A percentile compares a stretch with the other conserved stretches of the same genome.
Conservation (phyloP, 2,329 filamentous ascomycete species). For the Fusarium compactum region DNA sequence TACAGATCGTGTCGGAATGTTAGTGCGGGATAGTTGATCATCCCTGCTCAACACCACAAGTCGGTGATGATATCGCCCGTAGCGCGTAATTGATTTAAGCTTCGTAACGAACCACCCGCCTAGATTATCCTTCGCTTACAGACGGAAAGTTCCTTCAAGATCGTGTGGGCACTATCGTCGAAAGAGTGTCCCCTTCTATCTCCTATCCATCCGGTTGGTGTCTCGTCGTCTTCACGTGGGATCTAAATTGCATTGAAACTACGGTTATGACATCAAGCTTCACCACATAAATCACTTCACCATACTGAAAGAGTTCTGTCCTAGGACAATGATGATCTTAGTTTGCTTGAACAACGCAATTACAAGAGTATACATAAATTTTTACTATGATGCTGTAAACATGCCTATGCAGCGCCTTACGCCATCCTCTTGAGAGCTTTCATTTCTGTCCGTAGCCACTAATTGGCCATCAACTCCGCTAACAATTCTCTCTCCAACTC, state of each 20-base stretch:
- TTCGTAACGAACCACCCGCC: not conserved
- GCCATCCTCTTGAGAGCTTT: slow-evolving; percentile 1
- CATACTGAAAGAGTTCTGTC: not conserved
- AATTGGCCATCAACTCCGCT: slow-evolving; percentile 65
- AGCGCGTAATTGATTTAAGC: not conserved
- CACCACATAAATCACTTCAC: not conserved
- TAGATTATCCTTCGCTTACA: too few relatives aligned
- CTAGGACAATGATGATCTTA: not conserved
- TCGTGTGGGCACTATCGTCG: not conserved
- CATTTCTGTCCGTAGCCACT: slow-evolving; percentile 14
- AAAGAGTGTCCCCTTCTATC: not conserved
- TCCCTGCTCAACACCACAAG: not conserved
- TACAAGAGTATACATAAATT: not conserved
- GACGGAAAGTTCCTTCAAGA: not conserved
- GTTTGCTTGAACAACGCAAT: not conserved
- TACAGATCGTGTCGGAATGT: fast-evolving
- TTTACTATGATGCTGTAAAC: not conserved
- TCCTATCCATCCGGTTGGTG: not conserved
- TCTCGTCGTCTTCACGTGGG: not conserved
- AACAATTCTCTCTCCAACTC: slow-evolving; percentile 74
- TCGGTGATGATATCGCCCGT: slow-evolving; percentile 15
- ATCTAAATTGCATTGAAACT: not conserved
- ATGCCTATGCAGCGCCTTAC: slow-evolving; percentile 6
- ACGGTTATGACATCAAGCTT: not conserved
- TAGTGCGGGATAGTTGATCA: slow-evolving; percentile 29